Evolutionary conservation across 768 basidiomycete genomes (phyloP).

Genomic region (Kwoniella shandongensis): DNA sequence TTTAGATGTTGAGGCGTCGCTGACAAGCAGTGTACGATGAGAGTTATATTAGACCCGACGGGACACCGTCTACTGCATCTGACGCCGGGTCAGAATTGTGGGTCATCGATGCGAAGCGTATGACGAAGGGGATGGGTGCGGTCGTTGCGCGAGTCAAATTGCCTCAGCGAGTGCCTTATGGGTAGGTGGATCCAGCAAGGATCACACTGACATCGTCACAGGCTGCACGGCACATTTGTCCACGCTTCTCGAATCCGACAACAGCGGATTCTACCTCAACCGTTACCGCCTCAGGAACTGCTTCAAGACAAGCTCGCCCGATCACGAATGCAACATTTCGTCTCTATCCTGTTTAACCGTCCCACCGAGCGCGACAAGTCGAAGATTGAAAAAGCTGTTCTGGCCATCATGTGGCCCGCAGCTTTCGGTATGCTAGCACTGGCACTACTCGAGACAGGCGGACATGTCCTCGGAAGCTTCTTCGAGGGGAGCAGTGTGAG

Average conservation of each 20-base stretch:
- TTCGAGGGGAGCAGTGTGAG: background rate
- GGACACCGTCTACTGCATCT: slow-evolving; percentile 33
- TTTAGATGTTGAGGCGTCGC: background rate
- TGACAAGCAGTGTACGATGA: slow-evolving; percentile 54
- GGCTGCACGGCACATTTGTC: slow-evolving; percentile 46
- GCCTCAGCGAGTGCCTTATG: slow-evolving; percentile 52
- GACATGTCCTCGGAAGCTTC: background rate
- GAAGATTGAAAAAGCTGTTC: slow-evolving; percentile 26
- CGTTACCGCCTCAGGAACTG: slow-evolving; percentile 32
- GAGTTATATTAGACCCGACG: slow-evolving; percentile 39
- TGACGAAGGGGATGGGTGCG: slow-evolving; percentile 42
- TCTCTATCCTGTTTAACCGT: slow-evolving; percentile 41
- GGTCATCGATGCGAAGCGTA: slow-evolving; percentile 54
- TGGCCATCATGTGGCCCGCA: slow-evolving; percentile 37
- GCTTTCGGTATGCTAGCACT: slow-evolving; percentile 32
- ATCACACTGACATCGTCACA: slow-evolving; percentile 14
- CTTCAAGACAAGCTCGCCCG: slow-evolving; percentile 42
- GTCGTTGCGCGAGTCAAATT: slow-evolving; percentile 50
- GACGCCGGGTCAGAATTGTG: slow-evolving; percentile 54
- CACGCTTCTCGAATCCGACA: slow-evolving; percentile 23
- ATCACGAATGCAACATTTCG: slow-evolving; percentile 42
- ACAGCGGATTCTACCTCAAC: slow-evolving; percentile 24
- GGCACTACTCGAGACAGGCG: slow-evolving; percentile 15
- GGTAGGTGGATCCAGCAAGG: slow-evolving; percentile 28
- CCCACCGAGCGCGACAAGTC: slow-evolving; percentile 32